Evolutionary conservation across 2,329 filamentous ascomycete genomes (phyloP).

Genomic region (Reticulascus tulasneorum): DNA sequence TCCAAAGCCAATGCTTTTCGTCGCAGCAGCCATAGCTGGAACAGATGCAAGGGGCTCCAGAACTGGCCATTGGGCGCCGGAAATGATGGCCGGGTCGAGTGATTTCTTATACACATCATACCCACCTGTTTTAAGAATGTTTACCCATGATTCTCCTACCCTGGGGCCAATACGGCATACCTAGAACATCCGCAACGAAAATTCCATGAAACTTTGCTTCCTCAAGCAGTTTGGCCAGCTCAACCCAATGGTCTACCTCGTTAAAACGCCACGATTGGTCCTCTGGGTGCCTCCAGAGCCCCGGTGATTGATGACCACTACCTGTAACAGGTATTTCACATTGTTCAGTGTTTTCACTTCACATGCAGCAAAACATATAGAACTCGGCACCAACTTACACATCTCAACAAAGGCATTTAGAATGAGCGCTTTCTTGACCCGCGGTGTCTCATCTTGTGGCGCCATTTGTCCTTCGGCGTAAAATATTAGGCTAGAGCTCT

Average conservation of each 20-base stretch:
- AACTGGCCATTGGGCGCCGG: conserved; percentile 67
- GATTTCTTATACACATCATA: conserved; percentile 67
- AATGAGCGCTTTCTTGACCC: conserved; percentile 34
- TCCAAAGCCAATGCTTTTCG: conserved; percentile 64
- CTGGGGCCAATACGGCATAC: conserved; percentile 18
- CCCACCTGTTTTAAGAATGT: conserved; percentile 37
- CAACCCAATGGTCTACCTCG: conserved; percentile 56
- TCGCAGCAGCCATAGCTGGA: conserved; percentile 66
- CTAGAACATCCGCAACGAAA: conserved; percentile 64
- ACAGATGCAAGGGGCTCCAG: conserved; percentile 64
- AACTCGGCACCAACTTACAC: conserved; percentile 21
- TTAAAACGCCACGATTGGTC: conserved; percentile 61
- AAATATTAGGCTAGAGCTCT: too few species aligned
- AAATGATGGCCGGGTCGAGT: conserved; percentile 55
- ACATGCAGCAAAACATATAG: neutral
- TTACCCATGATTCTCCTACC: neutral
- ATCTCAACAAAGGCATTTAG: conserved; percentile 40
- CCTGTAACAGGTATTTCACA: conserved; percentile 16
- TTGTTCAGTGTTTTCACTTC: neutral
- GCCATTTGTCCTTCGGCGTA: too few species aligned
- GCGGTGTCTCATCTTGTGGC: too few species aligned
- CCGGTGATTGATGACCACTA: conserved; percentile 43
- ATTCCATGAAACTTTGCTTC: conserved; percentile 61
- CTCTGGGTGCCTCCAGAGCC: conserved; percentile 57
- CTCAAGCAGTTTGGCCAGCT: conserved; percentile 57